Evolutionary conservation across 2,329 filamentous ascomycete genomes (phyloP), one percentile per base, ranked within the genome.

Genomic region (Botrytis cinerea): DNA sequence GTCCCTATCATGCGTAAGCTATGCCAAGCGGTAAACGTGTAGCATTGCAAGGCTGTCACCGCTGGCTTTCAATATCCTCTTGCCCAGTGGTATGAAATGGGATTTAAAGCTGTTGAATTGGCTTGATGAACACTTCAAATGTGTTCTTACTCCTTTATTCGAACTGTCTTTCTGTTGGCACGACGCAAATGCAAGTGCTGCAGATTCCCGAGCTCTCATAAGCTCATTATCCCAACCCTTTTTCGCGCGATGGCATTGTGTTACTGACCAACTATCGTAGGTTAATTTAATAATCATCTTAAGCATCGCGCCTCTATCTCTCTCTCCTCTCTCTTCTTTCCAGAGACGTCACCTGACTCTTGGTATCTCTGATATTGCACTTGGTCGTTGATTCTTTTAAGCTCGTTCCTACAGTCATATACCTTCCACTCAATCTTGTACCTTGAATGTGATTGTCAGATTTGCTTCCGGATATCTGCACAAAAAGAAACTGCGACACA

Each of bases 1-100:
- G 35, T 40, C 28, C 28, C 16, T 10, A 51, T 28, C 35, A 28
- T 48, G 20, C 25, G 54, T 6, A 57, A n/a, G 32, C 48, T 32
- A 57, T 54, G 35, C 35, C 48, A 68, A 43, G 66, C 66, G 35
- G 48, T n/a, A 54, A 40, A n/a, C 18, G 48, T 68, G 48, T 68
- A 48, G 64, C 35, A 54, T 54, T 18, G 25, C 35, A 25, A 54
- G 25, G 48, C 32, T 54, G 35, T 12, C 46, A 43, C 20, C 25
- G 35, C 48, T 57, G 16, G 7, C 54, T 68, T 22, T 67, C 18
- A 5, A 57, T 43, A 57, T 32, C 18, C 43, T 14, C 48, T 28
- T 22, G 7, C 20, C 22, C 22, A 45, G 38, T 35, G n/a, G 16
- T 14, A 43, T 43, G 14, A 43, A 20, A 43, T 12, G 5, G n/a